Evolutionary conservation across 768 basidiomycete genomes (phyloP).

Genomic region (Hypholoma sublateritium): DNA sequence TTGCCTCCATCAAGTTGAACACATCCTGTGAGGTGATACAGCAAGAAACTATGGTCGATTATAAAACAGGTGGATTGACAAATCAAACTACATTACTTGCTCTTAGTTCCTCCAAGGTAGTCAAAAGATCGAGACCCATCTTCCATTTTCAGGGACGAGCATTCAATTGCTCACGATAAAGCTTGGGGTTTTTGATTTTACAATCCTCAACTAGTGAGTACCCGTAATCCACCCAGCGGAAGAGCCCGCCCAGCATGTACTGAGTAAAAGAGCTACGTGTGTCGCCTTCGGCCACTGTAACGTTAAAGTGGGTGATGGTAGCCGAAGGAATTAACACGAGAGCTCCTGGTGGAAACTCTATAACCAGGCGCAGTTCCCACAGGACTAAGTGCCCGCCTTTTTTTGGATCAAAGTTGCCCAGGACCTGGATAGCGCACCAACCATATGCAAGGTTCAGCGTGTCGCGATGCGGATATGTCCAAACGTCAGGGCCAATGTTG

Average conservation of each 20-base stretch:
- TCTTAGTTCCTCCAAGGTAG: too few species aligned
- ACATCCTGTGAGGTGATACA: too few species aligned
- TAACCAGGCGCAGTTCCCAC: conserved; percentile 20
- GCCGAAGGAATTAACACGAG: conserved; percentile 16
- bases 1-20: too few species aligned
- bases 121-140: too few species aligned
- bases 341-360: conserved; percentile 10
- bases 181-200: too few species aligned
- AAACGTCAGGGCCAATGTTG: conserved; percentile 11
- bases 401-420: conserved; percentile 16
- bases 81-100: too few species aligned
- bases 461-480: conserved; percentile 6
- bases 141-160: too few species aligned
- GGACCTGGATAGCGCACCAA: conserved; percentile 8
- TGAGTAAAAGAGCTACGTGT: conserved; percentile 23
- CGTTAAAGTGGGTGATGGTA: conserved; percentile 19
- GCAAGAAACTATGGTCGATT: too few species aligned
- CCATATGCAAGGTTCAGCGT: conserved; percentile 6
- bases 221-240: conserved; percentile 22
- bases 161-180: too few species aligned
- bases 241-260: conserved; percentile 23
- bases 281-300: conserved; percentile 15
- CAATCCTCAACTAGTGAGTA: background rate
- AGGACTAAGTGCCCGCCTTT: conserved; percentile 27
- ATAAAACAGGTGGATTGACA: too few species aligned